Percentiles rank a stretch among this genome's conserved stretches.
Evolutionary conservation across 768 basidiomycete genomes (phyloP).

Genomic region (Leucosporidium scottii): DNA sequence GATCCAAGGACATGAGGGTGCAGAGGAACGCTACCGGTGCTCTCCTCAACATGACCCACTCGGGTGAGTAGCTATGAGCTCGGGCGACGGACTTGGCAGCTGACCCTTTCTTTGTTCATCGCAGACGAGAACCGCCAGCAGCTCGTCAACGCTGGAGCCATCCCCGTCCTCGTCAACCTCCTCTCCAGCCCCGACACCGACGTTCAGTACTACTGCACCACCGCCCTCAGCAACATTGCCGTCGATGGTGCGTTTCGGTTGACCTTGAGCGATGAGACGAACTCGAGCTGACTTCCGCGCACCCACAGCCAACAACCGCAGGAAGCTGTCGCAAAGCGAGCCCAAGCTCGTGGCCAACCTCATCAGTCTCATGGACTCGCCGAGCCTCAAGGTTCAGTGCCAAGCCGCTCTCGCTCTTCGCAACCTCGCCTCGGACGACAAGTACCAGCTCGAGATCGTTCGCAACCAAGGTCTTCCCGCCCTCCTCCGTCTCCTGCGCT

Average conservation of each 20-base stretch:
- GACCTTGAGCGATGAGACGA: neutral
- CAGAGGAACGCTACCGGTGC: conserved; percentile 98
- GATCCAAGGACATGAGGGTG: conserved; percentile 98
- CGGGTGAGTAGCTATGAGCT: conserved; percentile 51
- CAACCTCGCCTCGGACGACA: conserved; percentile 96
- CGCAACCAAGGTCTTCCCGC: conserved; percentile 87
- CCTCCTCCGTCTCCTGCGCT: conserved; percentile 86
- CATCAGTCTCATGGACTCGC: conserved; percentile 91
- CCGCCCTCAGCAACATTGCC: conserved; percentile 94
- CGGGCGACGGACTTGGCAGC: too few species aligned
- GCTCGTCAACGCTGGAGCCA: conserved; percentile 95
- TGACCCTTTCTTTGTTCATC: too few species aligned
- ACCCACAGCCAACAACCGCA: conserved; percentile 68
- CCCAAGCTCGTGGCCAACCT: conserved; percentile 90
- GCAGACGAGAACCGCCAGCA: conserved; percentile 97
- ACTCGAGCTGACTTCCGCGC: conserved; percentile 4
- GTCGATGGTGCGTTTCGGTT: conserved; percentile 63
- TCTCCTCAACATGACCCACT: conserved; percentile 98
- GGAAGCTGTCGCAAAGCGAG: conserved; percentile 87
- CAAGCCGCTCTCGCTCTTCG: conserved; percentile 93
- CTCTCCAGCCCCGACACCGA: conserved; percentile 97
- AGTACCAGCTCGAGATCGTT: conserved; percentile 97
- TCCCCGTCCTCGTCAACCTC: conserved; percentile 85
- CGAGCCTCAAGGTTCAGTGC: conserved; percentile 96
- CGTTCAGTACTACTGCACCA: conserved; percentile 99